Evolutionary conservation across 768 basidiomycete genomes (phyloP), one percentile per base, ranked within the genome.

Genomic region (Mycena vitilis): DNA sequence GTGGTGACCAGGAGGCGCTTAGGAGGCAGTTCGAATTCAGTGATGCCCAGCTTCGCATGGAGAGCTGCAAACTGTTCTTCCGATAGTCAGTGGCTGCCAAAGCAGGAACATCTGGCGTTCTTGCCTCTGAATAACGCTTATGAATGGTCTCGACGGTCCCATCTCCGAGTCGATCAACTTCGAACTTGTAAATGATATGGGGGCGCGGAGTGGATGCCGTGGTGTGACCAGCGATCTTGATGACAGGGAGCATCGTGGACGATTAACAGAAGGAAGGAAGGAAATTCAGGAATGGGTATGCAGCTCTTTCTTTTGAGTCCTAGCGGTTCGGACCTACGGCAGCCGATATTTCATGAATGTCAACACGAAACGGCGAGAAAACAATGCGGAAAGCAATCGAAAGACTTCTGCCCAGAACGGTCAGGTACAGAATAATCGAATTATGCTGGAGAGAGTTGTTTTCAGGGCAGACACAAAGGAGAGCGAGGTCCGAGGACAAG

Each of bases 181-280:
- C 74, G 16, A 87, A 73, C 22, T 74, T 74, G 69, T 87, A 87
- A 16, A 85, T 75, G 70, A 87, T 81, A 68, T 87, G 86, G 11
- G 86, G 84, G 22, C 81, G 78, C n/a, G 86, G 86, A 13, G 67
- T 70, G 2, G 85, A 87, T 9, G 84, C 77, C 8, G 84, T 86
- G 7, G 86, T 85, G 71, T 87, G 86, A 11, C 76, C 73, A 49
- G 74, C 76, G 73, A 84, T 82, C 16, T 81, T 75, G 59, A 81
- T 71, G 36, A 73, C 51, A 12, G 77, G 70, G 53, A 73, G 58
- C 78, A 78, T 77, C 15, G 4, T 16, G 54, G 12, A 52, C 11
- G 18, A 52, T 49, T 34, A 30, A 30, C 13, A 30, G 30, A 1
- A 34, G 23, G 13, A 45, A 25, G 30, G 30, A 30, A 30, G 3